These are phyloP conservation scores for Trametes sanguinea DNA, from an alignment of 768 basidiomycete genomes.

Conservation along the genomic window DNA sequence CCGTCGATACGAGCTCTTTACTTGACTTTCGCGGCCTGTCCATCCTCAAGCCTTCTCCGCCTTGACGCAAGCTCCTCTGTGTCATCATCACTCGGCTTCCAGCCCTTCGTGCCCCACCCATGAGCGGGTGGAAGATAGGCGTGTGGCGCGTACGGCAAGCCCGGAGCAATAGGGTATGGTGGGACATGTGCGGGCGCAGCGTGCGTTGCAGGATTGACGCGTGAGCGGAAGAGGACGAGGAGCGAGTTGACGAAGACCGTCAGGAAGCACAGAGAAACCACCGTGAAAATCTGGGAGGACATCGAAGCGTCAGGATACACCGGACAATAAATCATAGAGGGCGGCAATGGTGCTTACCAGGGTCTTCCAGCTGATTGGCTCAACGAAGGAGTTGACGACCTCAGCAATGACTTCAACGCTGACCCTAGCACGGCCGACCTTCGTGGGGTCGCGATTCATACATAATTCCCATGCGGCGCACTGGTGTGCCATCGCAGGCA, in stretches of 20 bases:
- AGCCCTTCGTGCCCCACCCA: constrained; percentile 44
- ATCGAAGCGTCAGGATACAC: neutral
- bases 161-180: constrained; percentile 41
- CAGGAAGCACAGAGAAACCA: constrained; percentile 75
- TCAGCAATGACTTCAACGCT: constrained; percentile 95
- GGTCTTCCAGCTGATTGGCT: constrained; percentile 97
- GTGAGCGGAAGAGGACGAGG: constrained; percentile 73
- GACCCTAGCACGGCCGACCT: constrained; percentile 85
- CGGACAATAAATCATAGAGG: neutral
- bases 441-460: constrained; percentile 92
- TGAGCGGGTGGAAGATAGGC: constrained; percentile 53
- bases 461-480: constrained; percentile 92
- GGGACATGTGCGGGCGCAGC: constrained; percentile 23
- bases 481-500: constrained; percentile 87
- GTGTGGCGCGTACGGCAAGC: constrained; percentile 46
- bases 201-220: constrained; percentile 43
- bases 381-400: constrained; percentile 94
- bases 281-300: constrained; percentile 58
- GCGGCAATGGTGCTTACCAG: constrained; percentile 53
- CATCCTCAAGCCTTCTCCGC: constrained; percentile 30
- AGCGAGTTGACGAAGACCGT: constrained; percentile 83
- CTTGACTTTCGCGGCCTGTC: constrained; percentile 27
- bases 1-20: constrained; percentile 5
- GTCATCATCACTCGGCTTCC: constrained; percentile 25
- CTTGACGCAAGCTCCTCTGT: constrained; percentile 22